Base-by-base conservation (phyloP, 306 rosid species). In the Cucurbita argyrosperma region DNA sequence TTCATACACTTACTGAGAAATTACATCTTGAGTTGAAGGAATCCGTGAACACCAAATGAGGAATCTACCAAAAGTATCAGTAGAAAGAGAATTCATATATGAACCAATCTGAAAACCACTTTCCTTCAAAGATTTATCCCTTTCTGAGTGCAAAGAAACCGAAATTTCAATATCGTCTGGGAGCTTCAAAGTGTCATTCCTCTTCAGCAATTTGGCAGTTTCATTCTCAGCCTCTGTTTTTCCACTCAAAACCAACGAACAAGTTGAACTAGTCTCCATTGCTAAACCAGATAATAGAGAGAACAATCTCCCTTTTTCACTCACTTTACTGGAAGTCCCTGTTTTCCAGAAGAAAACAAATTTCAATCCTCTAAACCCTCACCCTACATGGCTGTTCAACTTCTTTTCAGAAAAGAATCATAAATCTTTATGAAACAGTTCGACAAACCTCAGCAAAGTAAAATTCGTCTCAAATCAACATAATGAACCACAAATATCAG, bases 21-120 rank as follows among this genome's bases (percentile, higher is more conserved):
- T 82, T 6, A 95, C 89, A 77, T 95, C 97, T 10, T 95, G 99
- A 4, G 99, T 95, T 4, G 99, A 89, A 79, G 92, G 49, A 82
- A 91, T 77, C 74, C 66, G 77, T 0, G 92, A 92, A 61, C 96
- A 89, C 96, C 96, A 95, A 30, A 91, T 76, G 71, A 95, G 88
- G 65, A 91, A 79, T 84, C 96, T 84, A 57, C 99, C 97, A 81
- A 85, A 95, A 82, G 80, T 82, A 80, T 76, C 65, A 21, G 95
- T 89, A 5, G 86, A 84, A 72, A 95, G 97, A 73, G 88, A 85
- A 75, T 55, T 61, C 91, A 95, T 79, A 83, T 71, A 91, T 43
- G 78, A 84, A 58, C 81, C 85, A 72, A 89, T 64, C 57, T 76
- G 63, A 67, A 95, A 89, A 56, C 86, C 77, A 4, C 74, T 79